A percentile compares a stretch with the other conserved stretches of the same genome.
Conservation (phyloP, 345 rosid species). For the Melastoma malabathricum region DNA sequence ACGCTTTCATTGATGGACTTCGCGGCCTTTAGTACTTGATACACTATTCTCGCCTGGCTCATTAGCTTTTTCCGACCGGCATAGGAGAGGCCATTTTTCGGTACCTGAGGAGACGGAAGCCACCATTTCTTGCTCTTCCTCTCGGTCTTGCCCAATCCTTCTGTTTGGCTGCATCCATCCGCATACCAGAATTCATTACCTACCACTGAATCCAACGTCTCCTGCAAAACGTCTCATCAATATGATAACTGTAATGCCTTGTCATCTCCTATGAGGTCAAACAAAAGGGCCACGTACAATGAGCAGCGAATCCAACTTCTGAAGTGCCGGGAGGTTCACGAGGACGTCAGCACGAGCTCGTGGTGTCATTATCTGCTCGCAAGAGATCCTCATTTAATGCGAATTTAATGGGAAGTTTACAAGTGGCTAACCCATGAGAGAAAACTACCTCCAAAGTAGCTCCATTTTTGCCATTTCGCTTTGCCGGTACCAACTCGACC, state of each 20-base stretch:
- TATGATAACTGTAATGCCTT: no score
- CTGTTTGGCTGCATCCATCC: slow-evolving; percentile 70
- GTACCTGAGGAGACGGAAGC: slow-evolving; percentile 91
- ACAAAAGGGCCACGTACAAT: slow-evolving; percentile 40
- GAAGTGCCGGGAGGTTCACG: slow-evolving; percentile 92
- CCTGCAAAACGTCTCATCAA: slow-evolving; percentile 30
- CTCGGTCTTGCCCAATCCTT: slow-evolving; percentile 54
- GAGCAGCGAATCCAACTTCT: slow-evolving; percentile 86
- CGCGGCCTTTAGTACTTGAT: slow-evolving; percentile 92
- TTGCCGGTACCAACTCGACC: slow-evolving; percentile 96
- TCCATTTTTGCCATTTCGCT: slow-evolving; percentile 75
- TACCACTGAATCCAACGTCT: slow-evolving; percentile 72
- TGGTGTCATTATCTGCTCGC: slow-evolving; percentile 82
- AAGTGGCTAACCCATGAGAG: background rate
- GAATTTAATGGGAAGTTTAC: background rate
- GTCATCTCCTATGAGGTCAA: slow-evolving; percentile 1
- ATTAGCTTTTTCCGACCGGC: slow-evolving; percentile 50
- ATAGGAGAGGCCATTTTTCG: slow-evolving; percentile 65
- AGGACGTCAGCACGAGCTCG: slow-evolving; percentile 87
- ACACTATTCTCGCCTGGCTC: slow-evolving; percentile 41
- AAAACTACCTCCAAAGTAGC: slow-evolving; percentile 55
- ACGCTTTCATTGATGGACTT: slow-evolving; percentile 69
- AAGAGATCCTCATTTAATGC: background rate
- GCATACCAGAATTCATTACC: slow-evolving; percentile 81
- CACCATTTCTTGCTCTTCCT: slow-evolving; percentile 88